Conservation (phyloP, 305 asterid genomes). For the Solanum hybrid region DNA sequence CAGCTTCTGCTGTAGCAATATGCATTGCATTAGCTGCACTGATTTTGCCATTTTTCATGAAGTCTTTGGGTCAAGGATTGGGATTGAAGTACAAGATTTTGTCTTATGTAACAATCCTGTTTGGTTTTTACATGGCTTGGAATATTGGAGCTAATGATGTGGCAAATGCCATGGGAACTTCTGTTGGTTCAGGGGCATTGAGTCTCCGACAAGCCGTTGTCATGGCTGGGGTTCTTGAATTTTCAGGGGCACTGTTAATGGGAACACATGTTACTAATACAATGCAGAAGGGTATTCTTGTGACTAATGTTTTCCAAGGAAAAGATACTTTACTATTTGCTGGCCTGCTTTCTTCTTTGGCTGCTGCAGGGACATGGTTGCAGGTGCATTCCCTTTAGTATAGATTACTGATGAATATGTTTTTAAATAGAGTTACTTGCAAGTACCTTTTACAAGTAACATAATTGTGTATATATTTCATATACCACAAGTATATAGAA, state of each 20-base stretch:
- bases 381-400: conserved; percentile 39
- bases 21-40: conserved; percentile 82
- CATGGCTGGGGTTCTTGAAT: conserved; percentile 75
- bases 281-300: conserved; percentile 97
- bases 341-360: conserved; percentile 75
- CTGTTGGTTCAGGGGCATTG: conserved; percentile 93
- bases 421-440: neutral
- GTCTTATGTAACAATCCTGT: conserved; percentile 61
- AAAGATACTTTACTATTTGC: conserved; percentile 78
- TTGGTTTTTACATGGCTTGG: conserved; percentile 98
- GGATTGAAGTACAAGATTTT: conserved; percentile 40
- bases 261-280: conserved; percentile 90
- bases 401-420: neutral
- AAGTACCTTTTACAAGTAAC: neutral
- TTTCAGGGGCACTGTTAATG: conserved; percentile 88
- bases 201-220: conserved; percentile 75
- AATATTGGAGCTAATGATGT: conserved; percentile 95
- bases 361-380: conserved; percentile 99
- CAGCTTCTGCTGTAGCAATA: conserved; percentile 64
- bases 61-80: conserved; percentile 53
- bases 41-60: conserved; percentile 57
- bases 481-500: neutral
- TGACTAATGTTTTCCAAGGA: conserved; percentile 76
- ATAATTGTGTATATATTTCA: neutral
- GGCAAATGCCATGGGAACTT: conserved; percentile 98